Percentiles rank a stretch among this genome's conserved stretches.
phyloP scores from a whole-genome alignment of 2,329 filamentous ascomycete species.

The Phyllosticta paracitricarpa region DNA sequence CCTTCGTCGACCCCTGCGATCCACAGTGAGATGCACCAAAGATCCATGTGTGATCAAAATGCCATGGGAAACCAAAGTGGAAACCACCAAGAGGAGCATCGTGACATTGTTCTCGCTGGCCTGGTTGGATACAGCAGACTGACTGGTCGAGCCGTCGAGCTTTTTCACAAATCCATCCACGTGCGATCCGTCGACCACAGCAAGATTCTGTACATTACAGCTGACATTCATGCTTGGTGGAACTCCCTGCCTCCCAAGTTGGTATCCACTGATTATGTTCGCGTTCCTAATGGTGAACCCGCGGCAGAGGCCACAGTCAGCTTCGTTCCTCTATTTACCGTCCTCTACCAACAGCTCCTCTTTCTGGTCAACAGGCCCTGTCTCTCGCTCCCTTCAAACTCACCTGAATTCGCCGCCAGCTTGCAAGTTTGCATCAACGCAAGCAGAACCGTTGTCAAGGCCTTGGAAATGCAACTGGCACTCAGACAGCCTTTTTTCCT shows the following conservation, averaged over 20 bases:
- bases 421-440: conserved; percentile 7
- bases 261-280: background rate
- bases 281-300: background rate
- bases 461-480: conserved; percentile 9
- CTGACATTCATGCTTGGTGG: conserved; percentile 9
- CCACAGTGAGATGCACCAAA: background rate
- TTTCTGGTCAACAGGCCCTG: conserved; percentile 9
- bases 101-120: conserved; percentile 3
- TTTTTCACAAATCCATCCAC: conserved; percentile 11
- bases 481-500: conserved; percentile 8
- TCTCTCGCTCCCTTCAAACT: conserved; percentile 2
- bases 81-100: background rate
- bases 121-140: conserved; percentile 9
- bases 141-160: conserved; percentile 7
- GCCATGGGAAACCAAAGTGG: background rate
- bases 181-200: conserved; percentile 9
- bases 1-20: background rate
- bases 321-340: conserved; percentile 9
- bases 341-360: conserved; percentile 8
- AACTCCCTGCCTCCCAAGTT: conserved; percentile 6
- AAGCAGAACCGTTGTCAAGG: conserved; percentile 2
- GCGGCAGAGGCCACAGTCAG: background rate
- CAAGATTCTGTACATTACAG: conserved; percentile 7
- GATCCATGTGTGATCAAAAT: background rate
- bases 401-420: conserved; percentile 6